Percentiles rank a stretch among this genome's conserved stretches.
phyloP scores from a whole-genome alignment of 2,329 filamentous ascomycete species.

The Apiospora hydei region DNA sequence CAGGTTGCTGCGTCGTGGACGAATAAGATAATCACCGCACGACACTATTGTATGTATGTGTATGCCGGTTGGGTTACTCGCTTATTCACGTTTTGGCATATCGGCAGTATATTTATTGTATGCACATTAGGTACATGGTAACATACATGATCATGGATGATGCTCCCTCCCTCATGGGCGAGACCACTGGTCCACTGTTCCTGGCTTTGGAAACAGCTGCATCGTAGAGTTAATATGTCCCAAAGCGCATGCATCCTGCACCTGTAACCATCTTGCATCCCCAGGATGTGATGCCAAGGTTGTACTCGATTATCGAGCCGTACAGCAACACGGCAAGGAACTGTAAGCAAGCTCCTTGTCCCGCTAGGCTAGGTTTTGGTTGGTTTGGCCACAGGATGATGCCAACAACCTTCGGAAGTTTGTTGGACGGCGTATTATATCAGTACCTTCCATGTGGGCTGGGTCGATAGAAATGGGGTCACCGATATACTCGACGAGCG shows the following conservation, averaged over 20 bases:
- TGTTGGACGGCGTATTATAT: conserved; percentile 4
- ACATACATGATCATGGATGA: not conserved
- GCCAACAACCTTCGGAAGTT: not conserved
- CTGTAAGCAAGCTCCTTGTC: not conserved
- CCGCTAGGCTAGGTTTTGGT: not conserved
- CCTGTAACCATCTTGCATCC: conserved; percentile 11
- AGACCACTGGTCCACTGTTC: not conserved
- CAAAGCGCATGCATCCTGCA: not conserved
- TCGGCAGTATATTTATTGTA: not conserved
- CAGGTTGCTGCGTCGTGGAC: not conserved
- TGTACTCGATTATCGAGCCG: conserved; percentile 18
- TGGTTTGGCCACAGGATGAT: not conserved
- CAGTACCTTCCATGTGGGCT: not conserved
- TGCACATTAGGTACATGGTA: not conserved
- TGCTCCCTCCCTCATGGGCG: not conserved
- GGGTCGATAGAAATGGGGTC: not conserved
- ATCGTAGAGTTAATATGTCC: not conserved
- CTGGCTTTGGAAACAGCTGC: not conserved
- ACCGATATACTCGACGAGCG: not conserved
- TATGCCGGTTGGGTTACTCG: not conserved
- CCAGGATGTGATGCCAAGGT: not conserved
- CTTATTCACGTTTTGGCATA: not conserved
- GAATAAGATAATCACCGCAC: conserved; percentile 10
- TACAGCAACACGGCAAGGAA: not conserved
- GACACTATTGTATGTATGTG: conserved; percentile 13